A percentile compares a stretch with the other conserved stretches of the same genome.
Conservation (phyloP, 768 basidiomycete genomes). For the Mycena leptocephala region DNA sequence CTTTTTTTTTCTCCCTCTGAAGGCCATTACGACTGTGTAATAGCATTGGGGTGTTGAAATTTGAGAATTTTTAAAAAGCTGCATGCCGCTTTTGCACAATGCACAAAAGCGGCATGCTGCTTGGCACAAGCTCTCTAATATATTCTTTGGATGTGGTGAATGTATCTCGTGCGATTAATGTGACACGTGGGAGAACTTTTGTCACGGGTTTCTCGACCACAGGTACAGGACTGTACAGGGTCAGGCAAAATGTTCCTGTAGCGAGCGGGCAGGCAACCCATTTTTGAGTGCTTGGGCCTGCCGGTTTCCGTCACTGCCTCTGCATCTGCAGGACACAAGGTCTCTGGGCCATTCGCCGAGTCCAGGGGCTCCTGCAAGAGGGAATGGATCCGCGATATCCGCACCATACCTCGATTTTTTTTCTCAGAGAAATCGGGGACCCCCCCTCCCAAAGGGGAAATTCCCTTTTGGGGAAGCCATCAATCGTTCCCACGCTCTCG, state of each 20-base stretch:
- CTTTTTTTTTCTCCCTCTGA: no score
- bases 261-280: neutral
- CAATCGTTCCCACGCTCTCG: neutral
- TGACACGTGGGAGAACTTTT: conserved; percentile 5
- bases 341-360: no score
- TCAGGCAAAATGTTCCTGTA: neutral
- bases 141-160: conserved; percentile 13
- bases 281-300: neutral
- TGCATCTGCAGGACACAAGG: neutral
- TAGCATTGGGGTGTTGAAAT: no score
- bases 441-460: neutral
- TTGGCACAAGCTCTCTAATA: no score
- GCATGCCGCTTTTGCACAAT: no score
- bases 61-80: no score
- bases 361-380: conserved; percentile 98
- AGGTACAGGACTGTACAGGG: neutral
- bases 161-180: conserved; percentile 24
- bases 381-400: no score
- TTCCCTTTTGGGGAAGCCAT: neutral
- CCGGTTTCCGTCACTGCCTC: no score
- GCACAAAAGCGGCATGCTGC: no score
- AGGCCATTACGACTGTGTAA: no score
- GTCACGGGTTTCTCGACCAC: neutral
- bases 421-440: neutral
- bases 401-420: no score